Percentiles rank a stretch among this genome's conserved stretches.
phyloP scores from a whole-genome alignment of 2,329 filamentous ascomycete species.

The Huntiella abstrusa region DNA sequence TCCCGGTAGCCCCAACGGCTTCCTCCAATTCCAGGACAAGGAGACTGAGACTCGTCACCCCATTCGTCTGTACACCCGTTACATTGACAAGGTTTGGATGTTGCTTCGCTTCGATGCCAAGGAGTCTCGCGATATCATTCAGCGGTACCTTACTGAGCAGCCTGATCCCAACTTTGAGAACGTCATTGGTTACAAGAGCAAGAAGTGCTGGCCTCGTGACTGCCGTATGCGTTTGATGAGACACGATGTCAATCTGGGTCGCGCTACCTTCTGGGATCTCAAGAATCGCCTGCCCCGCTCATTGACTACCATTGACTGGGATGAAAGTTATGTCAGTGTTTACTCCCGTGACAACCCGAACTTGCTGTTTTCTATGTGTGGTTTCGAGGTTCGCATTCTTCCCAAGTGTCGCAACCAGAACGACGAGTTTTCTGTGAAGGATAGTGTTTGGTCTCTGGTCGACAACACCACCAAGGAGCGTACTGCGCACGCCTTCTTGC shows the following conservation, averaged over 20 bases:
- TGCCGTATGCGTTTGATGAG: constrained; percentile 97
- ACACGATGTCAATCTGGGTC: constrained; percentile 92
- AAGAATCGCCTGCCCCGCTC: constrained; percentile 92
- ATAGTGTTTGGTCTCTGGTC: constrained; percentile 94
- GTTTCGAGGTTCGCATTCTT: constrained; percentile 90
- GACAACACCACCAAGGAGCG: constrained; percentile 94
- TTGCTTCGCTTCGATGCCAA: constrained; percentile 88
- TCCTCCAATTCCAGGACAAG: constrained; percentile 86
- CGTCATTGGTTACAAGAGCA: constrained; percentile 96
- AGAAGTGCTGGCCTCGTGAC: constrained; percentile 98
- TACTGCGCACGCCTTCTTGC: constrained; percentile 90
- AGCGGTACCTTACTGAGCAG: constrained; percentile 93
- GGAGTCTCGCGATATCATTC: constrained; percentile 87
- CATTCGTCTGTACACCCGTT: constrained; percentile 91
- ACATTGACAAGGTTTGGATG: constrained; percentile 97
- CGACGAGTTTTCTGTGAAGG: constrained; percentile 92
- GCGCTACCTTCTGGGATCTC: constrained; percentile 96
- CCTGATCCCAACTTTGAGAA: constrained; percentile 99
- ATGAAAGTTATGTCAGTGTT: constrained; percentile 93
- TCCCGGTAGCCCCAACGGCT: constrained; percentile 86
- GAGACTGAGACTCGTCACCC: constrained; percentile 86
- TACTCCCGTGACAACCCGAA: constrained; percentile 98
- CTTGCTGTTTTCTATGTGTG: constrained; percentile 89
- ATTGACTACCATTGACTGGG: constrained; percentile 96
- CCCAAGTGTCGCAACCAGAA: constrained; percentile 90